phyloP scores from a whole-genome alignment of 2,329 filamentous ascomycete species.

The Stagonosporopsis cucurbitacearum region DNA sequence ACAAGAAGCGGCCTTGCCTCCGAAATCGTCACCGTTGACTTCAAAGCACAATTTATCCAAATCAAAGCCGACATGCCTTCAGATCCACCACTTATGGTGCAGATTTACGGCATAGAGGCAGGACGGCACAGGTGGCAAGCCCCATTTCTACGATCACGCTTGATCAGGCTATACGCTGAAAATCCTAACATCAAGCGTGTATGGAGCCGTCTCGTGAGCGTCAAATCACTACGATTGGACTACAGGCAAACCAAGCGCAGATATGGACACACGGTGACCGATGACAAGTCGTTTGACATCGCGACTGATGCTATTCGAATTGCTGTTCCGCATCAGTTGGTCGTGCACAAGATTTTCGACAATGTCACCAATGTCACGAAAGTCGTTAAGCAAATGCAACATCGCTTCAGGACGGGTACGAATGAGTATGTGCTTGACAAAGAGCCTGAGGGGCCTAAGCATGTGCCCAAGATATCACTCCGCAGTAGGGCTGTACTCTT shows the following conservation, averaged over 20 bases:
- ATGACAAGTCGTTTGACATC: slow-evolving; percentile 85
- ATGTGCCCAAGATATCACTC: slow-evolving; percentile 83
- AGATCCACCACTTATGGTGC: slow-evolving; percentile 90
- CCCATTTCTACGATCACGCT: slow-evolving; percentile 77
- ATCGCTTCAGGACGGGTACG: slow-evolving; percentile 85
- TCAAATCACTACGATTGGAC: slow-evolving; percentile 82
- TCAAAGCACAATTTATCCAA: slow-evolving; percentile 82
- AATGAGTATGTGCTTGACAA: slow-evolving; percentile 90
- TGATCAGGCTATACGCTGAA: slow-evolving; percentile 86
- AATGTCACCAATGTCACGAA: slow-evolving; percentile 90
- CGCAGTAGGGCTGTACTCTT: slow-evolving; percentile 83
- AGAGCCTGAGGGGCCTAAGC: slow-evolving; percentile 82
- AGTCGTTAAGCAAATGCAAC: slow-evolving; percentile 86
- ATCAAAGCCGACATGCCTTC: slow-evolving; percentile 87
- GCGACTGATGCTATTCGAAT: slow-evolving; percentile 84
- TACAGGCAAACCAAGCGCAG: slow-evolving; percentile 78
- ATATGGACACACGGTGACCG: slow-evolving; percentile 64
- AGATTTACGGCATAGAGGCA: slow-evolving; percentile 80
- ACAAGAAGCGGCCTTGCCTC: slow-evolving; percentile 36
- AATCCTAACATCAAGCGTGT: slow-evolving; percentile 80
- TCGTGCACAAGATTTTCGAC: slow-evolving; percentile 90
- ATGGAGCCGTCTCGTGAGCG: slow-evolving; percentile 85
- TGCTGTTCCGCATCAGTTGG: slow-evolving; percentile 87
- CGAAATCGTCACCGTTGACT: slow-evolving; percentile 81
- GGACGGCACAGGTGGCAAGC: slow-evolving; percentile 87